Evolutionary conservation across 2,329 filamentous ascomycete genomes (phyloP), one percentile per base, ranked within the genome.

Genomic region (Colletotrichum endophyticum): DNA sequence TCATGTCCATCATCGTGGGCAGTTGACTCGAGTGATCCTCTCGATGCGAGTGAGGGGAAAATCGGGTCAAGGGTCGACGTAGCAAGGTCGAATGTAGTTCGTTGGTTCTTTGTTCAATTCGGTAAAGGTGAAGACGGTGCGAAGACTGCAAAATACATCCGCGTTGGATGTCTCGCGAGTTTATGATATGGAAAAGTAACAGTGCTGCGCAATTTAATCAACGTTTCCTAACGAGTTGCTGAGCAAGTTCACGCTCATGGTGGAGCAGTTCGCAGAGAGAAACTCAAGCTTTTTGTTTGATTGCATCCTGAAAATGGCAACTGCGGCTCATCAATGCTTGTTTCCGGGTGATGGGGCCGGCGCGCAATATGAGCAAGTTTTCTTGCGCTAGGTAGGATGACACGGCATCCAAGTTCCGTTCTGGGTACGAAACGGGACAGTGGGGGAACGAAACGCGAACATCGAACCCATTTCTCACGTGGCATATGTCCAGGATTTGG

Each of bases 1-100:
- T 64, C 77, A 78, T 78, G 28, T 69, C 57, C 76, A 78, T 78
- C 49, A 30, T 70, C 13, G 25, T 66, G 6, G 2, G 12, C 8
- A 53, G 19, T n/a, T 66, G 44, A 4, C 9, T 22, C 11, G 44
- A 49, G 44, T 22, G 44, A 49, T 49, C 44, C n/a, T 22, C 22
- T 49, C 19, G 1, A 49, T 22, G 44, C 1, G 19, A 49, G 44
- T 49, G 44, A 49, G 12, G 39, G 39, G 39, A n/a, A 49, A 49
- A 49, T 49, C 3, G 44, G 44, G 44, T 49, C n/a, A 1, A 4
- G 5, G 44, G 4, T 49, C n/a, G 3, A 3, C 19, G n/a, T n/a
- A n/a, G 6, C 3, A 49, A 4, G n/a, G 19, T 49, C 11, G 44
- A 11, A n/a, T 2, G 44, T 6, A 2, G 44, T 13, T 49, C 11